Evolutionary conservation across 495 filamentous ascomycete species (phyloP).

Genomic region (Hypoxylon fragiforme): DNA sequence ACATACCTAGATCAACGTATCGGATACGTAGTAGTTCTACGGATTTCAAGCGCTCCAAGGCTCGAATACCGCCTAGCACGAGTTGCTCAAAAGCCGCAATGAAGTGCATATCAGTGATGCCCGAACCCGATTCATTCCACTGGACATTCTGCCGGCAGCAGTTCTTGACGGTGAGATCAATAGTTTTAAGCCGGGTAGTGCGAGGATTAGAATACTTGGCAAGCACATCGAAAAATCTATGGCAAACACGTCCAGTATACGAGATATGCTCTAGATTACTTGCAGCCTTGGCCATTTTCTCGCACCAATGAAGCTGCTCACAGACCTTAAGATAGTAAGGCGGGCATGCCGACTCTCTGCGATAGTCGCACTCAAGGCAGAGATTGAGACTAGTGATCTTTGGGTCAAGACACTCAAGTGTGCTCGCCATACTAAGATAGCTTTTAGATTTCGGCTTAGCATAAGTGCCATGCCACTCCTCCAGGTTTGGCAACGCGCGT

Average conservation of each 20-base stretch:
- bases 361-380: conserved; percentile 68
- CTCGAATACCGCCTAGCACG: conserved; percentile 61
- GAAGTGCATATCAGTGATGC: conserved; percentile 69
- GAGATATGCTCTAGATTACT: conserved; percentile 63
- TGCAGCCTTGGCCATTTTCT: conserved; percentile 54
- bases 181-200: conserved; percentile 57
- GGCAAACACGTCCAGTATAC: conserved; percentile 69
- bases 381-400: conserved; percentile 64
- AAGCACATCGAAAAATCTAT: conserved; percentile 58
- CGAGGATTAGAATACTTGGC: conserved; percentile 45
- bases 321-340: conserved; percentile 58
- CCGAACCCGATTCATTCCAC: conserved; percentile 62
- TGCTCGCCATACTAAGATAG: conserved; percentile 64
- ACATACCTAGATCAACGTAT: conserved; percentile 70
- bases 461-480: conserved; percentile 73
- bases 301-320: conserved; percentile 60
- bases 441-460: conserved; percentile 69
- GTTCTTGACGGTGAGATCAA: conserved; percentile 71
- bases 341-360: conserved; percentile 58
- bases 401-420: conserved; percentile 55
- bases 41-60: conserved; percentile 54
- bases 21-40: conserved; percentile 66
- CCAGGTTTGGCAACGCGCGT: conserved; percentile 62
- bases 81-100: conserved; percentile 67
- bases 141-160: conserved; percentile 60